Percentiles rank a stretch among this genome's conserved stretches.
Conservation (phyloP, 805 yeast species). For the Diddensiella santjacobensis region DNA sequence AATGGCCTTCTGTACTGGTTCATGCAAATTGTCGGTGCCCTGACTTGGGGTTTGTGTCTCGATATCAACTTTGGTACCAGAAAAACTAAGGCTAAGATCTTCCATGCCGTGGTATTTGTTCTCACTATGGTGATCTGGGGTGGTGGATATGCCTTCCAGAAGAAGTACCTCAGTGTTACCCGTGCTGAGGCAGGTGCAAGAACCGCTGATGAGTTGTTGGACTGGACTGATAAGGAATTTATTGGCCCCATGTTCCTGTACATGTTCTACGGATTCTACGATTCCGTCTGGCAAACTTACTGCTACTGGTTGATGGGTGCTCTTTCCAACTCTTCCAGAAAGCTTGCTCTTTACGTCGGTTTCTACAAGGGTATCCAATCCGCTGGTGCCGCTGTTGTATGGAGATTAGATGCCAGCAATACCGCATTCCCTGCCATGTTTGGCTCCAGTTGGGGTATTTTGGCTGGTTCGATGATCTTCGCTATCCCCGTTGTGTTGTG, state of each 20-base stretch:
- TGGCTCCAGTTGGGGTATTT: constrained; percentile 51
- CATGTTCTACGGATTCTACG: constrained; percentile 55
- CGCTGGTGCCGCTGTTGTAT: constrained; percentile 58
- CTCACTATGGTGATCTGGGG: constrained; percentile 42
- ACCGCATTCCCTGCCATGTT: constrained; percentile 40
- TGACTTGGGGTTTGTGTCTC: constrained; percentile 44
- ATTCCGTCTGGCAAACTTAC: constrained; percentile 55
- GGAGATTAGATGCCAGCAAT: constrained; percentile 51
- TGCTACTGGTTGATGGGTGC: constrained; percentile 56
- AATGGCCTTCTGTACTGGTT: constrained; percentile 60
- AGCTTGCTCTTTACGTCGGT: constrained; percentile 52
- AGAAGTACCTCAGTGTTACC: constrained; percentile 26
- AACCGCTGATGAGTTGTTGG: constrained; percentile 37
- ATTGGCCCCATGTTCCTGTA: constrained; percentile 59
- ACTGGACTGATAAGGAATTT: constrained; percentile 44
- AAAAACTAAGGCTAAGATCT: constrained; percentile 43
- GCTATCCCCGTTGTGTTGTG: constrained; percentile 9
- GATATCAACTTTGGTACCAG: constrained; percentile 43
- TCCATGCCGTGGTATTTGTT: constrained; percentile 40
- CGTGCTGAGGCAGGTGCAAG: constrained; percentile 34
- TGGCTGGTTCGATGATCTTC: constrained; percentile 42
- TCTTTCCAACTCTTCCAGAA: constrained; percentile 52
- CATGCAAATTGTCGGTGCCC: constrained; percentile 54
- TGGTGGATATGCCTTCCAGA: constrained; percentile 22
- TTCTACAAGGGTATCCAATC: constrained; percentile 59